Base-by-base conservation (phyloP, 2,329 filamentous ascomycete genomes). In the Neonectria magnoliae region DNA sequence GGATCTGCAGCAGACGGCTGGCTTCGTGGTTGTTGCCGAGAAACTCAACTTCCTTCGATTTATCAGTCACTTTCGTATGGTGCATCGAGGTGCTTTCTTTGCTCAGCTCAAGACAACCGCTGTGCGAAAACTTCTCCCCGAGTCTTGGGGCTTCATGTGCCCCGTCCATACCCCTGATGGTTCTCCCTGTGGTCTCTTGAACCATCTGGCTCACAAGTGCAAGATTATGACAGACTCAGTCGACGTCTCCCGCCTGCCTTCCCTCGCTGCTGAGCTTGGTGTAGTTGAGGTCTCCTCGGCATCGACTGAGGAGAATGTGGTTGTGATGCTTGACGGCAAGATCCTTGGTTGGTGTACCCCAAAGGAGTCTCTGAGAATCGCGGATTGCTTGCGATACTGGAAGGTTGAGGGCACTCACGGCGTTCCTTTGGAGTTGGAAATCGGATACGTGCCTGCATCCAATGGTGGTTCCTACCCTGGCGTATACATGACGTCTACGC, bases 11-110 rank as follows among this genome's bases (percentile, higher is more conserved):
- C 96, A 99, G 80, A 91, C 91, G 0, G 96, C 95, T 13, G 96
- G 96, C 67, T 99, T 97, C 79, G 97, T 93, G 0, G 94, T 99
- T 55, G 94, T 98, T 56, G 96, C 96, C 3, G 96, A 99, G 78
- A 98, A 98, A 85, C 95, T 99, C 77, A 99, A 99, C 82, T 99
- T 98, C 78, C 89, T 97, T 75, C 93, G 96, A 74, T 99, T 98
- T 82, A 97, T 99, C 82, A 96, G 93, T 79, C 96, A 99, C 80
- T 99, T 99, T 87, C 92, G 96, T 71, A 98, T 98, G 94, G 93
- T 99, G 62, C 96, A 99, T 83, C 90, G 96, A 89, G 96, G 96
- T 84, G 96, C 93, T 77, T 99, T 99, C 87, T 99, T 99, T 79
- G 96, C 96, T 4, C 93, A 98, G 78, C 82, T 99, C 69, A 98